Conservation (phyloP, 306 rosid species). For the Dalbergia oliveri region DNA sequence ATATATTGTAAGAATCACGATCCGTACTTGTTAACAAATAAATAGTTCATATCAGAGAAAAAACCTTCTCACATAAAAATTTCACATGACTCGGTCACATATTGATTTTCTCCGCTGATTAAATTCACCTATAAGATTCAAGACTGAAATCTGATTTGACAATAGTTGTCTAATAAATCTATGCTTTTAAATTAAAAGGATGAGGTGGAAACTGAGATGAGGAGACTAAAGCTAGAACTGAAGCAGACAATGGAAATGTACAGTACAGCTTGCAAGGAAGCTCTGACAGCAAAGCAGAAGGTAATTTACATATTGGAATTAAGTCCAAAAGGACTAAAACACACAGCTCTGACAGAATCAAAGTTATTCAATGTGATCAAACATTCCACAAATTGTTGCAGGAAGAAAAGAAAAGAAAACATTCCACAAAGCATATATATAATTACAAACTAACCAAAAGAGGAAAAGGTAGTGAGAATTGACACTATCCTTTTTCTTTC, state of each 20-base stretch:
- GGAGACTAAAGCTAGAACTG: slow-evolving; percentile 81
- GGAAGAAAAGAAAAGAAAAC: no score
- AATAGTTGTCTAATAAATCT: not conserved
- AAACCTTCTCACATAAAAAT: no score
- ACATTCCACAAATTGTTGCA: no score
- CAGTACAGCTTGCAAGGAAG: slow-evolving; percentile 84
- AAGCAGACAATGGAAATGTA: slow-evolving; percentile 94
- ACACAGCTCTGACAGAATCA: not conserved
- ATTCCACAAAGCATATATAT: not conserved
- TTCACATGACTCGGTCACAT: no score
- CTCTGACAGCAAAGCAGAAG: slow-evolving; percentile 68
- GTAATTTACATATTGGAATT: slow-evolving; percentile 40
- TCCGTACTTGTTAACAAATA: no score
- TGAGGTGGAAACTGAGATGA: slow-evolving; percentile 85
- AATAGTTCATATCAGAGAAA: no score
- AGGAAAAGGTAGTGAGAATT: not conserved
- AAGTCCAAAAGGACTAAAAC: not conserved
- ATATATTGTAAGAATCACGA: no score
- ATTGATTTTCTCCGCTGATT: no score
- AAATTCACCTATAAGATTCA: no score
- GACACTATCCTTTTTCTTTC: not conserved
- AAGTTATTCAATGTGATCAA: not conserved
- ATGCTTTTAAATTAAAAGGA: slow-evolving; percentile 55
- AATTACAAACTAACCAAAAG: not conserved
- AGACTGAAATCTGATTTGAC: no score